Base-by-base conservation (phyloP, 2,329 filamentous ascomycete species). In the Aspergillus viridinutans region DNA sequence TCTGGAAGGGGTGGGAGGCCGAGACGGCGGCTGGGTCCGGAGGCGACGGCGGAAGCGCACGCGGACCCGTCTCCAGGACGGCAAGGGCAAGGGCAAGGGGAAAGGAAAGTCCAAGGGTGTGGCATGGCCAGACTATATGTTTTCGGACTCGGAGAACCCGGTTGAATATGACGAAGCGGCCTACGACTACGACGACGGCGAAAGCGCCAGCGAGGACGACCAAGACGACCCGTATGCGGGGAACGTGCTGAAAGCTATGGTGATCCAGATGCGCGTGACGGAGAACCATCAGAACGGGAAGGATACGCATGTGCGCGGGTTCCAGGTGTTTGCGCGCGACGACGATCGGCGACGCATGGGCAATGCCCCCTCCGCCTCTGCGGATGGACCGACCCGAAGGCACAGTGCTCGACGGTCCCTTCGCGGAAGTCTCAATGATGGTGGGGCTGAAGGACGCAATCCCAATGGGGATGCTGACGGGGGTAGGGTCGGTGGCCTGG, bases 241-340 rank as follows among this genome's bases (percentile, higher is more conserved):
- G 43, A 89, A 87, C 66, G 89, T 92, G 1, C 83, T 97, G 20
- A 86, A 92, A 58, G 92, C 90, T 17, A 96, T 93, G 77, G 85
- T 97, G 29, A 82, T 99, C 28, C 92, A 97, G 73, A 87, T 97
- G 68, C 87, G 90, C 64, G 88, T 99, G 50, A 83, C 93, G 52
- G 94, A 97, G 77, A 99, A 99, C 70, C 94, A 99, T 73, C 94
- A 99, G 76, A 99, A 99, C 72, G 94, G 94, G 62, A 99, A 99
- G 73, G 94, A 99, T 72, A 99, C 94, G n/a, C 94, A 99, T 79
- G 83, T 99, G 25, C 84, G 94, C 17, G 93, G 92, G 1, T 83
- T 99, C 73, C 95, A 96, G 77, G 88, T 97, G 9, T 99, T 87
- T 68, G 82, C 84, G 14, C 71, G 69, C 29, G 78, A 81, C 58